Conservation (phyloP, 257 asterid genomes). For the Buddleja alternifolia region DNA sequence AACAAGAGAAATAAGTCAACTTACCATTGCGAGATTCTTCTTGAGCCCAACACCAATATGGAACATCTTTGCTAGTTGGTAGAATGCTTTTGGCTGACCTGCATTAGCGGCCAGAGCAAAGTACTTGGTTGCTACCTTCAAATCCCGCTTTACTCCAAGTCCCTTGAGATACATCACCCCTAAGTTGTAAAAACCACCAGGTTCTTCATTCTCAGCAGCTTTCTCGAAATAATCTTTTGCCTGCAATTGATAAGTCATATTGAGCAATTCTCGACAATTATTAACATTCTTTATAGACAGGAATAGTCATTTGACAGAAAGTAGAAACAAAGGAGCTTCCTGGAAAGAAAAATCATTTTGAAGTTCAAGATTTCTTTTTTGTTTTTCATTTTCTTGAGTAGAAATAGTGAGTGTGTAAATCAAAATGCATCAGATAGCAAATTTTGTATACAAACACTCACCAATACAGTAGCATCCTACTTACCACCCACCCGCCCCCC, state of each 20-base stretch:
- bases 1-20: background rate
- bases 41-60: constrained; percentile 90
- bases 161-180: constrained; percentile 92
- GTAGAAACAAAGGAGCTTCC: background rate
- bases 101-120: constrained; percentile 73
- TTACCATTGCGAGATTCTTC: constrained; percentile 87
- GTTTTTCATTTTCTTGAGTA: no score
- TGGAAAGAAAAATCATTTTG: background rate
- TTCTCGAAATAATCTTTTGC: constrained; percentile 94
- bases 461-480: background rate
- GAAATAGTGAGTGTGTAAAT: background rate
- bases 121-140: constrained; percentile 68
- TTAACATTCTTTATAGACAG: background rate
- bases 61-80: constrained; percentile 97
- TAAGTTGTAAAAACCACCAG: constrained; percentile 94
- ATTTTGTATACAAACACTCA: background rate
- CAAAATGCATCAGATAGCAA: constrained; percentile 3
- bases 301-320: background rate
- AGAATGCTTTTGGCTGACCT: constrained; percentile 96
- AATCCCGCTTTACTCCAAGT: constrained; percentile 88
- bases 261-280: constrained; percentile 1
- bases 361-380: background rate
- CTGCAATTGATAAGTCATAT: constrained; percentile 45
- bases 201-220: constrained; percentile 89
- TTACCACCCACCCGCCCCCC: background rate